These are phyloP conservation scores for Clonostachys chloroleuca DNA, from an alignment of 2,329 filamentous ascomycete genomes.

Conservation along the genomic window DNA sequence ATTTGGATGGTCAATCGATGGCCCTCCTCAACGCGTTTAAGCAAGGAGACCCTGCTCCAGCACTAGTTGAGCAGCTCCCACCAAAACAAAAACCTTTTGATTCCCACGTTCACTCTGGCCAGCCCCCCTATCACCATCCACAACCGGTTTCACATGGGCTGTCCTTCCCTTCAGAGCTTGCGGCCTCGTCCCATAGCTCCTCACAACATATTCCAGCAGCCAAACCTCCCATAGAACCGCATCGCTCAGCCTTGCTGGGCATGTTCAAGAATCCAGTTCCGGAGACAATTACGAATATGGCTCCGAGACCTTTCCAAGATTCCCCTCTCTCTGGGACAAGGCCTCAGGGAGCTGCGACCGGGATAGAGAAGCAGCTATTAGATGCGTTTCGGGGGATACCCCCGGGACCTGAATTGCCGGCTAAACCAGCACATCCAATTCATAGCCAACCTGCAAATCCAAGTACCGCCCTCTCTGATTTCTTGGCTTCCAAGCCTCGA, in stretches of 20 bases:
- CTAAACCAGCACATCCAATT: neutral
- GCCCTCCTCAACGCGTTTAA: slow-evolving; percentile 40
- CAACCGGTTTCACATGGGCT: neutral
- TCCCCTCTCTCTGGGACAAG: neutral
- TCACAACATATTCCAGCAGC: neutral
- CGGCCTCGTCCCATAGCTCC: neutral
- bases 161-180: slow-evolving; percentile 2
- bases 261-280: slow-evolving; percentile 43
- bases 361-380: neutral
- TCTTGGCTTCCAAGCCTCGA: neutral
- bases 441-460: neutral
- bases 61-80: no score
- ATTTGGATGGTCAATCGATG: slow-evolving; percentile 35
- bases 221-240: slow-evolving; percentile 9
- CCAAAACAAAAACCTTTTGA: no score
- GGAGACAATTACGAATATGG: neutral
- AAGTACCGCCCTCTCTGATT: slow-evolving; percentile 1
- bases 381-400: neutral
- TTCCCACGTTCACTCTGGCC: neutral
- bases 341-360: neutral
- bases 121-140: slow-evolving; percentile 1
- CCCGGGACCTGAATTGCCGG: neutral
- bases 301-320: slow-evolving; percentile 36
- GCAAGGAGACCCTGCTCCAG: neutral
- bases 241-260: slow-evolving; percentile 43